Evolutionary conservation across 1,139 yeast genomes (phyloP).

Genomic region (Lodderomyces parapsilosis): DNA sequence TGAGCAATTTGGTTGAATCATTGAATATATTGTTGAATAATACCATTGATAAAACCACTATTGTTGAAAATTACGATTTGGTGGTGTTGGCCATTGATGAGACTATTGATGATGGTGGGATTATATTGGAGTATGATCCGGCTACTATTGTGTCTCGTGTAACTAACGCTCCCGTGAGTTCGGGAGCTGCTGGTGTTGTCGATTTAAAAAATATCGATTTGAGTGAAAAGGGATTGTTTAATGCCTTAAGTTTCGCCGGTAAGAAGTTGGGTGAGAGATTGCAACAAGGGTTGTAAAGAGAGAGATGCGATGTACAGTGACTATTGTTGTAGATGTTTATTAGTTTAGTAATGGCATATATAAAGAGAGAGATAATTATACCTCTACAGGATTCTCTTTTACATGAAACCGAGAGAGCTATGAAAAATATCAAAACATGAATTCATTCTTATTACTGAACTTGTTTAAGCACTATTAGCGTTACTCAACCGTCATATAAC

Average conservation of each 20-base stretch:
- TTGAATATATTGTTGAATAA: constrained; percentile 73
- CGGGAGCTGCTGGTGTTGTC: constrained; percentile 38
- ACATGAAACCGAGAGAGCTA: not conserved
- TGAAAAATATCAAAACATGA: not conserved
- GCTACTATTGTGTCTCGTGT: constrained; percentile 86
- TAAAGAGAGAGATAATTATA: not conserved
- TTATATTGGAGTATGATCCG: constrained; percentile 87
- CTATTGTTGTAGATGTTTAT: not conserved
- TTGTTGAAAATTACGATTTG: constrained; percentile 83
- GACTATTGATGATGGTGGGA: constrained; percentile 90
- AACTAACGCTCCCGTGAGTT: constrained; percentile 65
- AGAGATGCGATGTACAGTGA: not conserved
- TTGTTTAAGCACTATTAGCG: too few relatives aligned
- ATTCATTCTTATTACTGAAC: too few relatives aligned
- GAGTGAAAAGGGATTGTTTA: constrained; percentile 82
- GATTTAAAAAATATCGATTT: constrained; percentile 71
- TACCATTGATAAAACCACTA: constrained; percentile 74
- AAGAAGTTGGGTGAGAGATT: constrained; percentile 83
- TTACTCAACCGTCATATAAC: too few relatives aligned
- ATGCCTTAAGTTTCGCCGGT: constrained; percentile 87
- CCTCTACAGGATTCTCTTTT: too few relatives aligned
- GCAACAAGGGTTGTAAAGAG: constrained; percentile 64
- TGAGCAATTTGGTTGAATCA: constrained; percentile 78
- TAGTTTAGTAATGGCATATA: not conserved
- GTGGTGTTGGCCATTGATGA: constrained; percentile 87